Evolutionary conservation across 169 alveolate species (phyloP).

Genomic region (Eimeria maxima): DNA sequence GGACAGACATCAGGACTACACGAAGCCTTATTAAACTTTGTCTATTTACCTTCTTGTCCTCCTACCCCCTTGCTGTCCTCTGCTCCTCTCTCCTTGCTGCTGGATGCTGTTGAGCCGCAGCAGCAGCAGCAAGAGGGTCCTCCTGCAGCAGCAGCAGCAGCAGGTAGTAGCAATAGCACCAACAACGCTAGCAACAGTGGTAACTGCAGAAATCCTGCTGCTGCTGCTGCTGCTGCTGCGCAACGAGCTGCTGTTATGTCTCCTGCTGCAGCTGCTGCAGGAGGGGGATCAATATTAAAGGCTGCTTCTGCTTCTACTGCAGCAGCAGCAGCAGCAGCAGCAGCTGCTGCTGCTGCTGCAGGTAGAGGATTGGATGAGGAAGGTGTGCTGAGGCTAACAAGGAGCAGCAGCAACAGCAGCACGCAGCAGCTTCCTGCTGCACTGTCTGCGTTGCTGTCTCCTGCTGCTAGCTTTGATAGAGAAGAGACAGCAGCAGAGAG

Average conservation of each 20-base stretch:
- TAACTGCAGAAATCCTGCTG: too few relatives aligned
- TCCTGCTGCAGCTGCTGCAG: background rate
- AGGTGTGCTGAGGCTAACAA: conserved; percentile 5
- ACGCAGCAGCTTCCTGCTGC: background rate
- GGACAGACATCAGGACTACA: conserved; percentile 36
- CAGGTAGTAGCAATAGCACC: background rate
- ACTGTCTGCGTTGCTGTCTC: conserved; percentile 10
- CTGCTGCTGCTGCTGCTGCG: conserved; percentile 1
- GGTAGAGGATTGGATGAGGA: conserved; percentile 23
- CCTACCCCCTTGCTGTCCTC: conserved; percentile 44
- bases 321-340: conserved; percentile 61
- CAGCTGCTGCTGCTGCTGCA: conserved; percentile 55
- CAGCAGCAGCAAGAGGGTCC: too few relatives aligned
- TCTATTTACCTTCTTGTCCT: conserved; percentile 33
- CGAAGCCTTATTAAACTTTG: conserved; percentile 14
- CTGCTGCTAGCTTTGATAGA: background rate
- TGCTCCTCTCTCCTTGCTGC: conserved; percentile 46
- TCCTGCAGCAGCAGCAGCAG: conserved; percentile 54
- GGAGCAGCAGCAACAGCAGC: conserved; percentile 52
- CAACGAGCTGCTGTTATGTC: background rate
- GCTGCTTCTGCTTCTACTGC: background rate
- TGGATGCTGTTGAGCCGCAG: background rate
- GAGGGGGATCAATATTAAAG: background rate
- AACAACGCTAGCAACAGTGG: background rate
- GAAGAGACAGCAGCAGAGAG: conserved; percentile 16